Percentiles rank a stretch among this genome's conserved stretches.
Conservation (phyloP, 768 basidiomycete genomes). For the Macrocybe gigantea region DNA sequence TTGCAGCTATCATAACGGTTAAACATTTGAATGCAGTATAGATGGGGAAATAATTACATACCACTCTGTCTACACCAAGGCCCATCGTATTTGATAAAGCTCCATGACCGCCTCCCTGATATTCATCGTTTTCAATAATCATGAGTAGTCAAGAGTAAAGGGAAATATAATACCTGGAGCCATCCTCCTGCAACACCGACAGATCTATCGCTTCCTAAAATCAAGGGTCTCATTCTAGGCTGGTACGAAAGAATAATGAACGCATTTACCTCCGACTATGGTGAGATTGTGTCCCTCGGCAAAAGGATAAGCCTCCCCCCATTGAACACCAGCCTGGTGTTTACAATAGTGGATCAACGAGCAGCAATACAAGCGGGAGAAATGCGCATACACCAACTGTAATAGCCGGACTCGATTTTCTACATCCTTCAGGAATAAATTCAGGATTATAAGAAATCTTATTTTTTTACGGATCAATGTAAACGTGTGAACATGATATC, state of each 20-base stretch:
- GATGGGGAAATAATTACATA: constrained; percentile 12
- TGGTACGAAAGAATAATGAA: not conserved
- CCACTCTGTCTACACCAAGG: constrained; percentile 40
- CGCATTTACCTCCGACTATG: constrained; percentile 32
- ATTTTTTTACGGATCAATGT: not conserved
- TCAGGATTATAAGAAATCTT: constrained; percentile 28
- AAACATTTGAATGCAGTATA: not conserved
- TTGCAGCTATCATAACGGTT: constrained; percentile 27
- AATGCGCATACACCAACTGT: constrained; percentile 29
- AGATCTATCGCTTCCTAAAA: constrained; percentile 27
- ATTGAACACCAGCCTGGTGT: constrained; percentile 38
- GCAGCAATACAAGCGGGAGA: not conserved
- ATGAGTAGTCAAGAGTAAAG: not conserved
- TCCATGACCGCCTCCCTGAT: constrained; percentile 38
- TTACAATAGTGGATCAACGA: not conserved
- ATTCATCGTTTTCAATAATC: not conserved
- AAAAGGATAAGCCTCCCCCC: constrained; percentile 36
- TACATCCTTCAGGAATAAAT: constrained; percentile 32
- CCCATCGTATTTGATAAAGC: constrained; percentile 39
- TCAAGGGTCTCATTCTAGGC: not conserved
- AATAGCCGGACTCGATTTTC: constrained; percentile 20
- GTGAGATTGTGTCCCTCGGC: constrained; percentile 39
- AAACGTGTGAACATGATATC: not conserved
- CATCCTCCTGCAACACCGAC: constrained; percentile 39
- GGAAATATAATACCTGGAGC: constrained; percentile 22